A percentile compares a stretch with the other conserved stretches of the same genome.
These are phyloP conservation scores for Thelephora aurantiotincta DNA, from an alignment of 768 basidiomycete genomes.

Conservation along the genomic window DNA sequence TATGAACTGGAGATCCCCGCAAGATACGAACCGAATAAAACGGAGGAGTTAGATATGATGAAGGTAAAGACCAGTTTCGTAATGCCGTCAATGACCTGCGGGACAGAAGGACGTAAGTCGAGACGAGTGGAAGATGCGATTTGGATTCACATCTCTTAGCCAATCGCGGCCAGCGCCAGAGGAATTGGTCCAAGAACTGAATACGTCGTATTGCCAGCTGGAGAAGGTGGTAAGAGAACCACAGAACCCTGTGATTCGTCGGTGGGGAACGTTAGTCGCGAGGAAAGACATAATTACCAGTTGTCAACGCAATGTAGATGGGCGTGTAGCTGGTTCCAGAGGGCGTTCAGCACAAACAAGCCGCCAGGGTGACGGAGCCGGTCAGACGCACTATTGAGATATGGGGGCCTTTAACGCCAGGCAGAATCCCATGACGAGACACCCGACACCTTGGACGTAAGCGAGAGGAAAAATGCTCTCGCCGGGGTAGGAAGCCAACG, in stretches of 20 bases:
- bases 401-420: constrained; percentile 61
- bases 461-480: constrained; percentile 67
- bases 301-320: constrained; percentile 77
- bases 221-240: constrained; percentile 96
- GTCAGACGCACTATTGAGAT: constrained; percentile 49
- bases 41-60: constrained; percentile 57
- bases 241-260: constrained; percentile 55
- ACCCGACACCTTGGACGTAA: constrained; percentile 80
- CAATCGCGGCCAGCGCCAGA: constrained; percentile 40
- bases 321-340: constrained; percentile 59
- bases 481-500: constrained; percentile 63
- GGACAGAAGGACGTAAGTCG: not conserved
- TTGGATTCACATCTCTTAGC: constrained; percentile 50
- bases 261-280: not conserved
- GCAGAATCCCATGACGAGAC: constrained; percentile 80
- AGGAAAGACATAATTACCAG: constrained; percentile 32
- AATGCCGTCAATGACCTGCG: constrained; percentile 77
- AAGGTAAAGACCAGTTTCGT: constrained; percentile 72
- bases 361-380: constrained; percentile 4
- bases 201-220: constrained; percentile 84
- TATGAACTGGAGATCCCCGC: constrained; percentile 27
- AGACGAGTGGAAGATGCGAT: constrained; percentile 3
- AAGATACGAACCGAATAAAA: constrained; percentile 61
- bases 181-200: constrained; percentile 71
- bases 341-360: not conserved